A percentile compares a stretch with the other conserved stretches of the same genome.
Evolutionary conservation across 148 eudicot genomes (phyloP).

Genomic region (Selenicereus undatus): DNA sequence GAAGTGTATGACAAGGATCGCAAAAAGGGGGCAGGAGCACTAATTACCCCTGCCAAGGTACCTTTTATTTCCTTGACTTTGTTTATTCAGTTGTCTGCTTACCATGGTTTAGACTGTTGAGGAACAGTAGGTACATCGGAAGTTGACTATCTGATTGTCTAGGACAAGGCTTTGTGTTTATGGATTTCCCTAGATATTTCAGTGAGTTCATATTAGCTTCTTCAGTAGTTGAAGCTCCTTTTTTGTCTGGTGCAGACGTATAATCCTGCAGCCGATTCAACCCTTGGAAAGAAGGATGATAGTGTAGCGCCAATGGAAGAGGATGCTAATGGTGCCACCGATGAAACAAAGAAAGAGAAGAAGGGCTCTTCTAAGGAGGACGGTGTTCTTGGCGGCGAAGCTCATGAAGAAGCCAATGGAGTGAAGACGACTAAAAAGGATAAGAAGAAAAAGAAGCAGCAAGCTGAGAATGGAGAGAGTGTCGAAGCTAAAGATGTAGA

Average conservation of each 20-base stretch:
- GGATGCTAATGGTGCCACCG: slow-evolving; percentile 8
- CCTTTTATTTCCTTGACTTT: not conserved
- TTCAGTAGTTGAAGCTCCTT: not conserved
- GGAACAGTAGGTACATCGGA: too few species aligned
- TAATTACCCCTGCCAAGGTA: slow-evolving; percentile 92
- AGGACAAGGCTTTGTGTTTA: too few species aligned
- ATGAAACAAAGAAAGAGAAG: slow-evolving; percentile 4
- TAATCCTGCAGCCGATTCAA: slow-evolving; percentile 79
- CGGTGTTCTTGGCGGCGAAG: not conserved
- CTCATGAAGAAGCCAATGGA: slow-evolving; percentile 17
- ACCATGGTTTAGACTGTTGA: too few species aligned
- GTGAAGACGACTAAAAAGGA: slow-evolving; percentile 17
- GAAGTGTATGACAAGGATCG: slow-evolving; percentile 85
- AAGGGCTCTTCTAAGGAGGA: slow-evolving; percentile 19
- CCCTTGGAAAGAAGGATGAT: slow-evolving; percentile 41
- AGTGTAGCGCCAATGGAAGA: not conserved
- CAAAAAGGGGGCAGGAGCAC: slow-evolving; percentile 76
- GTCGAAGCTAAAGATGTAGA: not conserved
- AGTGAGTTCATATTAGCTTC: not conserved
- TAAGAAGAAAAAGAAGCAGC: slow-evolving; percentile 44
- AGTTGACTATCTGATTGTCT: too few species aligned
- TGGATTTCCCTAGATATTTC: too few species aligned
- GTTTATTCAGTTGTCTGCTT: too few species aligned
- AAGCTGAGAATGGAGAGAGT: slow-evolving; percentile 32
- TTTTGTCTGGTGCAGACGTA: slow-evolving; percentile 47